Percentiles rank a stretch among this genome's conserved stretches.
These are phyloP conservation scores for Dactylellina leptospora DNA, from an alignment of 2,329 filamentous ascomycete genomes.

Conservation along the genomic window DNA sequence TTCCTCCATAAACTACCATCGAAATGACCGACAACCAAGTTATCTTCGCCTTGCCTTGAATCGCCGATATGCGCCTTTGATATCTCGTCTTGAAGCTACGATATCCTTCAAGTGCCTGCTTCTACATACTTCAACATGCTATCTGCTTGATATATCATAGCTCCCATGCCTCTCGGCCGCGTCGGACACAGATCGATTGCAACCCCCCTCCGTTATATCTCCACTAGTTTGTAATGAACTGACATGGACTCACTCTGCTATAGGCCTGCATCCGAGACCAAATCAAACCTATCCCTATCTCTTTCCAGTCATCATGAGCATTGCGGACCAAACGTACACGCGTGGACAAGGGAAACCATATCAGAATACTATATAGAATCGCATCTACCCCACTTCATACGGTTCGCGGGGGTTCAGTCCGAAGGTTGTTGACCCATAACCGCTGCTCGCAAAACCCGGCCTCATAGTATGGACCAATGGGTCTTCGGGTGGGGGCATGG, in stretches of 20 bases:
- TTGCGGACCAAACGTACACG: slow-evolving; percentile 48
- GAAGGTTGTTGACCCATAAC: slow-evolving; percentile 30
- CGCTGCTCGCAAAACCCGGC: slow-evolving; percentile 36
- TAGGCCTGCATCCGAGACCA: slow-evolving; percentile 40
- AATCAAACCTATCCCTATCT: slow-evolving; percentile 21
- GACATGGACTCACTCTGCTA: slow-evolving; percentile 41
- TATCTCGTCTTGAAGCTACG: slow-evolving; percentile 10
- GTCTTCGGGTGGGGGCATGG: slow-evolving; percentile 31
- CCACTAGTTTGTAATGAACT: slow-evolving; percentile 35
- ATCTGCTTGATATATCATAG: slow-evolving; percentile 26
- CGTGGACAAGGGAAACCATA: slow-evolving; percentile 32
- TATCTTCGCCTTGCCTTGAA: slow-evolving; percentile 10
- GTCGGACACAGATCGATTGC: slow-evolving; percentile 25
- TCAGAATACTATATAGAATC: slow-evolving; percentile 29
- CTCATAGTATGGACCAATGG: slow-evolving; percentile 49
- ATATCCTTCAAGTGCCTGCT: slow-evolving; percentile 6
- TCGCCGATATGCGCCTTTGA: slow-evolving; percentile 7
- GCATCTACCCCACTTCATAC: slow-evolving; percentile 37
- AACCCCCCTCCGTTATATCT: slow-evolving; percentile 28
- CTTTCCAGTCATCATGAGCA: slow-evolving; percentile 14
- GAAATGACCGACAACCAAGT: too few species aligned
- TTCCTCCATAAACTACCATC: too few species aligned
- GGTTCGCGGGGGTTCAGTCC: slow-evolving; percentile 51
- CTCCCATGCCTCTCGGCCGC: slow-evolving; percentile 43
- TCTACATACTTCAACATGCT: slow-evolving; percentile 41